Conservation (phyloP, 805 yeast species). For the Lipomyces kockii region DNA sequence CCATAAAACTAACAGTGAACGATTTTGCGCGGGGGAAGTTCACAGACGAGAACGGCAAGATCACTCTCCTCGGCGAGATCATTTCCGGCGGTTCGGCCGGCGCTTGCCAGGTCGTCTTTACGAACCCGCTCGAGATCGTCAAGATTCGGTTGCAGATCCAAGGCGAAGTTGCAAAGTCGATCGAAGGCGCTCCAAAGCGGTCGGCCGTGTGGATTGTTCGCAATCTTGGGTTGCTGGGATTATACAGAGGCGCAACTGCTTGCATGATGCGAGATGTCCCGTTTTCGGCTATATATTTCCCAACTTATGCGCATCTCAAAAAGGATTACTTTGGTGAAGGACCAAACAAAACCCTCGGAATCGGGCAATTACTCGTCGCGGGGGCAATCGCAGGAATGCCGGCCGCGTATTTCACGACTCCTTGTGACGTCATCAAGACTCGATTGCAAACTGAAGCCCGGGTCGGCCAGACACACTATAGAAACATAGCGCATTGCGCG, state of each 20-base stretch:
- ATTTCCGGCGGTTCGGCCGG: constrained; percentile 94
- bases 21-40: constrained; percentile 81
- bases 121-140: constrained; percentile 94
- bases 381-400: constrained; percentile 99
- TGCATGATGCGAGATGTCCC: constrained; percentile 95
- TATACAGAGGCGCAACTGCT: constrained; percentile 90
- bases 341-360: constrained; percentile 69
- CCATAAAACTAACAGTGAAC: constrained; percentile 92
- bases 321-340: constrained; percentile 80
- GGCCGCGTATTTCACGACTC: constrained; percentile 94
- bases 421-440: constrained; percentile 95
- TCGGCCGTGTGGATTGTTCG: constrained; percentile 74
- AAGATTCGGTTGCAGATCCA: constrained; percentile 93
- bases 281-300: constrained; percentile 95
- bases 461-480: constrained; percentile 75
- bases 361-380: constrained; percentile 81
- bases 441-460: constrained; percentile 85
- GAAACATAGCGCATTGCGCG: constrained; percentile 78
- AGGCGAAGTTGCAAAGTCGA: constrained; percentile 63
- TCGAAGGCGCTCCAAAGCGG: constrained; percentile 48
- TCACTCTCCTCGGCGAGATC: constrained; percentile 67
- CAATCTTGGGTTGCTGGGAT: constrained; percentile 79
- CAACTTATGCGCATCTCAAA: constrained; percentile 92
- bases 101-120: constrained; percentile 92
- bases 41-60: constrained; percentile 57